phyloP scores from a whole-genome alignment of 1,284 basidiomycete species.

The Anthracocystis walkeri region DNA sequence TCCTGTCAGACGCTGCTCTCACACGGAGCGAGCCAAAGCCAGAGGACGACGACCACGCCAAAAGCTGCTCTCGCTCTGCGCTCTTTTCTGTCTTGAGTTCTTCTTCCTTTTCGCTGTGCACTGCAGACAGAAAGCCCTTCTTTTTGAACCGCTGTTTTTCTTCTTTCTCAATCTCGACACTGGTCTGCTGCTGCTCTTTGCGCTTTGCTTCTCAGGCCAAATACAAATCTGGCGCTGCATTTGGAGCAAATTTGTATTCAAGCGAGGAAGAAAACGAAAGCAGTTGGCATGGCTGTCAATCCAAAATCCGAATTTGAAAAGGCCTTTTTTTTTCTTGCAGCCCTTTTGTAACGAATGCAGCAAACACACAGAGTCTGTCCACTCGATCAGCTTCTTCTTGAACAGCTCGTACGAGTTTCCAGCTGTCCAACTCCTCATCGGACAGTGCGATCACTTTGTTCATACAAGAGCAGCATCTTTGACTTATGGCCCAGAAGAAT shows the following conservation, averaged over 20 bases:
- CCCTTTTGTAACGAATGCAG: neutral
- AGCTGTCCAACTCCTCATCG: neutral
- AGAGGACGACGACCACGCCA: conserved; percentile 2
- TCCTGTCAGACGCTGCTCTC: conserved; percentile 5
- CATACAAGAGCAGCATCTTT: too few species aligned
- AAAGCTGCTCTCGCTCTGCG: conserved; percentile 1
- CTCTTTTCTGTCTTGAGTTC: conserved; percentile 5
- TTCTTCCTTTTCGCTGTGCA: neutral
- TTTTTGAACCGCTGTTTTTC: neutral
- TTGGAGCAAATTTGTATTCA: neutral
- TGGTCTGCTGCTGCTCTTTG: neutral
- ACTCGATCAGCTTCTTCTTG: neutral
- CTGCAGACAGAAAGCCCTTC: too few species aligned
- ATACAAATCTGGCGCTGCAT: conserved; percentile 7
- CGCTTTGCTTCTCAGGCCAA: neutral
- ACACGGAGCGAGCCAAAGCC: conserved; percentile 10
- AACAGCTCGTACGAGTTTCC: conserved; percentile 7
- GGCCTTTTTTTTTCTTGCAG: neutral
- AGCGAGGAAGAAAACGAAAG: neutral
- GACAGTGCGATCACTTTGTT: neutral
- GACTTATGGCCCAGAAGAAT: too few species aligned
- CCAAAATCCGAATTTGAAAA: conserved; percentile 1
- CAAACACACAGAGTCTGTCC: neutral
- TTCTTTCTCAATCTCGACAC: conserved; percentile 5
- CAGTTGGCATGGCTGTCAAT: conserved; percentile 4